These are phyloP conservation scores for Kazachstania taianensis DNA, from an alignment of 805 yeast genomes.

Conservation along the genomic window DNA sequence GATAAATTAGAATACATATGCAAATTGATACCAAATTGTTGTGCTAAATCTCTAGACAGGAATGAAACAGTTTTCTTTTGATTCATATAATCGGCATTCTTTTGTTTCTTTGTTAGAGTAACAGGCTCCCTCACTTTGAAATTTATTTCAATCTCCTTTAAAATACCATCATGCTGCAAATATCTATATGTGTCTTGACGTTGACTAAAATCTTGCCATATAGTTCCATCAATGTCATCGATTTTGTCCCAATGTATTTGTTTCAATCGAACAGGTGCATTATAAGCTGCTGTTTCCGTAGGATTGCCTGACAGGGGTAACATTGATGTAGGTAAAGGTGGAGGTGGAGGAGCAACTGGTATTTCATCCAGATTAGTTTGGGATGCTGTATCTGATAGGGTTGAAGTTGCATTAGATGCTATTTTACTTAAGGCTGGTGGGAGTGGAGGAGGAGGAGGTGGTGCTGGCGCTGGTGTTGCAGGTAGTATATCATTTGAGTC, in stretches of 20 bases:
- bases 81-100: slow-evolving; percentile 26
- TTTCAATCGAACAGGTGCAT: slow-evolving; percentile 37
- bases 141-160: slow-evolving; percentile 50
- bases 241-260: slow-evolving; percentile 80
- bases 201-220: slow-evolving; percentile 46
- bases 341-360: slow-evolving; percentile 8
- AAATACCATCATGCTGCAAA: slow-evolving; percentile 48
- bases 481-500: too few species aligned
- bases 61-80: slow-evolving; percentile 38
- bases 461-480: too few species aligned
- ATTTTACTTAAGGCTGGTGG: background rate
- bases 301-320: background rate
- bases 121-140: slow-evolving; percentile 41
- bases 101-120: slow-evolving; percentile 29
- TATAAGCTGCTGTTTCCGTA: background rate
- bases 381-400: slow-evolving; percentile 19
- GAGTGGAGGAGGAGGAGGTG: slow-evolving; percentile 17
- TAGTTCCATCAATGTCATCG: slow-evolving; percentile 45
- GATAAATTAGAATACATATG: slow-evolving; percentile 47
- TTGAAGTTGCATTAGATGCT: slow-evolving; percentile 8
- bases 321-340: slow-evolving; percentile 10
- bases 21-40: slow-evolving; percentile 70
- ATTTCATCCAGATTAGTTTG: slow-evolving; percentile 1
- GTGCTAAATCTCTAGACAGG: slow-evolving; percentile 61
- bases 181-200: slow-evolving; percentile 35